Base-by-base conservation (phyloP, 306 rosid species). In the Gastrolobium bilobum region DNA sequence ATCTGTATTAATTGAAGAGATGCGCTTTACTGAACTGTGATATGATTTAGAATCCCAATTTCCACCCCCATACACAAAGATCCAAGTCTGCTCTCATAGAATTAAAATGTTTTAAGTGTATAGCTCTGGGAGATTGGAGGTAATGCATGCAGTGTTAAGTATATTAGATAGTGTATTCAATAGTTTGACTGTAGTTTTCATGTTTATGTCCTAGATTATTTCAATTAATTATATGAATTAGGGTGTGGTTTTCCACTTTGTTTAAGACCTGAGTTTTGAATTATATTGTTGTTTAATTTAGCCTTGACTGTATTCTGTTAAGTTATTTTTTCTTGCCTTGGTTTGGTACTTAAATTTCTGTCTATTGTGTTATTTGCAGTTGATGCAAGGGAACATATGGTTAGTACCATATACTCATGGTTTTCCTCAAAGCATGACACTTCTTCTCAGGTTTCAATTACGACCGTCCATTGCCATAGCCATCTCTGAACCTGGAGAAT, bases 311-410 rank as follows among this genome's bases (percentile, higher is more conserved):
- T 53, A 63, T 40, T 74, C 54, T 29, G 53, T 20, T 20, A 11
- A 43, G 39, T 39, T 34, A 42, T 30, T 14, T 47, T 70, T 13
- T 40, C 44, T 66, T 59, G 13, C 31, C 68, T 74, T 65, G 30
- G 66, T 30, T 20, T 71, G 70, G 52, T 30, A 13, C 20, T 63
- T 62, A 83, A 83, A 42, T 69, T 40, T 70, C 59, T 77, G 59
- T 42, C 47, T 44, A 38, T 65, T 48, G 4, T 60, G 66, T 71
- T 60, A 26, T 81, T 82, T 83, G 84, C 94, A 96, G 99, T 62
- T 91, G 90, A 96, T 96, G 99, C 99, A 91, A 89, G 99, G 99
- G 71, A 96, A 91, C 82, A 90, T 96, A 79, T 83, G 96, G 93
- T 87, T 86, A 57, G 82, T 87, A 10, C 96, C 96, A 8, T 85